These are phyloP conservation scores for Hemerocallis citrina DNA, from an alignment of 106 monocot species.

Conservation along the genomic window DNA sequence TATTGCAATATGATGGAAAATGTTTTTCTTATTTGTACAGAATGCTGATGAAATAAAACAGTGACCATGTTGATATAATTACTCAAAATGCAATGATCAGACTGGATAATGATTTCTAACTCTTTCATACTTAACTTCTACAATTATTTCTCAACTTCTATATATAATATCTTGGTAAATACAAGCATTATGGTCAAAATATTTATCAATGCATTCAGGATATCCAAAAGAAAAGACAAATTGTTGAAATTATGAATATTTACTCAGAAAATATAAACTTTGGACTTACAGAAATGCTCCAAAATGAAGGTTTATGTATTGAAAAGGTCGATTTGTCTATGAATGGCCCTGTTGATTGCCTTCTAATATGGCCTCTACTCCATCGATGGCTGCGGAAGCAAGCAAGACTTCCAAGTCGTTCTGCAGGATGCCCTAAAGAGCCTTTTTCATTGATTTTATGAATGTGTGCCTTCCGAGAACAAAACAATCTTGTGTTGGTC, in stretches of 20 bases:
- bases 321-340: slow-evolving; percentile 25
- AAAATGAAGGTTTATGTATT: slow-evolving; percentile 14
- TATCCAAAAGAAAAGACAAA: not conserved
- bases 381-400: slow-evolving; percentile 13
- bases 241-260: not conserved
- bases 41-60: not conserved
- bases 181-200: not conserved
- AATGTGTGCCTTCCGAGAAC: slow-evolving; percentile 4
- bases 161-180: too few species aligned
- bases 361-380: slow-evolving; percentile 8
- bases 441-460: slow-evolving; percentile 4
- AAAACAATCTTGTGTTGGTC: slow-evolving; percentile 9
- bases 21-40: not conserved
- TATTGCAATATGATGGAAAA: not conserved
- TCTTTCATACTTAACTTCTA: too few species aligned
- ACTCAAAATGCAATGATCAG: not conserved
- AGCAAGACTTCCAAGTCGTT: slow-evolving; percentile 14
- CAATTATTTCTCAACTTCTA: too few species aligned
- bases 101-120: too few species aligned
- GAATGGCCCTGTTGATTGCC: slow-evolving; percentile 14
- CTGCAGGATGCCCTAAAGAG: not conserved
- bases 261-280: not conserved
- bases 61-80: too few species aligned
- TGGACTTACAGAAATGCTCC: slow-evolving; percentile 37
- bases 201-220: not conserved